Percentiles rank a stretch among this genome's conserved stretches.
These are phyloP conservation scores for Neocucurbitaria cava DNA, from an alignment of 2,329 filamentous ascomycete genomes.

Conservation along the genomic window DNA sequence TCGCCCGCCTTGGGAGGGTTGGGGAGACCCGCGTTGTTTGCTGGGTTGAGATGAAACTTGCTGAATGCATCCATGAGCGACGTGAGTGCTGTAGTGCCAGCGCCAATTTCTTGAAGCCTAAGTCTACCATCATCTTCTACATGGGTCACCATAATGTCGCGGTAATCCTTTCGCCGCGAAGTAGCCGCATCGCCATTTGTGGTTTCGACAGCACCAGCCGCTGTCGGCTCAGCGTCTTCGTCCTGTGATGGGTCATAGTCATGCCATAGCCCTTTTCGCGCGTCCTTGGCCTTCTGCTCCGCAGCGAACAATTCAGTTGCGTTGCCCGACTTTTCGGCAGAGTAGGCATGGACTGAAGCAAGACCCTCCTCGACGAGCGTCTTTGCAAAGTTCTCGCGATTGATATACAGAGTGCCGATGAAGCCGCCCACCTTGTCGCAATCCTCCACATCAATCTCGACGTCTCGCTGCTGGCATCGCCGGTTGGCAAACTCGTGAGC, in stretches of 20 bases:
- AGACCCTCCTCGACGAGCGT: constrained; percentile 91
- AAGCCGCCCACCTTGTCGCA: constrained; percentile 97
- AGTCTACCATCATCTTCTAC: constrained; percentile 82
- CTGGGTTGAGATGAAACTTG: constrained; percentile 84
- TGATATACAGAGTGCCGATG: constrained; percentile 92
- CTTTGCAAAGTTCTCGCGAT: constrained; percentile 95
- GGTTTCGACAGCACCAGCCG: constrained; percentile 55
- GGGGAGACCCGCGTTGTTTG: constrained; percentile 76
- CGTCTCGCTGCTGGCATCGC: constrained; percentile 90
- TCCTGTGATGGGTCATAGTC: constrained; percentile 94
- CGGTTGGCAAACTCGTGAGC: constrained; percentile 89
- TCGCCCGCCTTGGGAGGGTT: constrained; percentile 89
- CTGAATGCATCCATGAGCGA: constrained; percentile 90
- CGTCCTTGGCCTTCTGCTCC: constrained; percentile 88
- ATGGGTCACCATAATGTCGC: constrained; percentile 90
- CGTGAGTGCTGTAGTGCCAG: constrained; percentile 83
- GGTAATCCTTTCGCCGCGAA: constrained; percentile 83
- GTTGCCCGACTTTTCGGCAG: constrained; percentile 93
- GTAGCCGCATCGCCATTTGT: constrained; percentile 61
- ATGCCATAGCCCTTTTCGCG: constrained; percentile 86
- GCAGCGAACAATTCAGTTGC: constrained; percentile 85
- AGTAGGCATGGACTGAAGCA: constrained; percentile 91
- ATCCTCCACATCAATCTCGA: constrained; percentile 93
- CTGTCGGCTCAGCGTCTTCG: constrained; percentile 61
- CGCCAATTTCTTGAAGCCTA: constrained; percentile 90